These are phyloP conservation scores for Aspergillus japonicus DNA, from an alignment of 2,329 filamentous ascomycete genomes.

Conservation along the genomic window DNA sequence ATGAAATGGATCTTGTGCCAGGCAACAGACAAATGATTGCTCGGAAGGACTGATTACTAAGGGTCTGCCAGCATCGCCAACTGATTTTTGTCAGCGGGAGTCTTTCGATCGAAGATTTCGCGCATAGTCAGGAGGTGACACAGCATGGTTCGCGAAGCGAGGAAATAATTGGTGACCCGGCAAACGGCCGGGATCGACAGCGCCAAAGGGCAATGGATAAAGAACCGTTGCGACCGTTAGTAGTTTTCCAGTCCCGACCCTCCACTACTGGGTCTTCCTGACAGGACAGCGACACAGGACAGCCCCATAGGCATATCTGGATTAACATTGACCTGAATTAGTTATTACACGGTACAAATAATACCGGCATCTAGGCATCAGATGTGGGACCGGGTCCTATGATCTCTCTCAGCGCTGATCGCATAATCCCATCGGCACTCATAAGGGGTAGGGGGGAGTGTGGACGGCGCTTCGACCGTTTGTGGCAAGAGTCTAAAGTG, in stretches of 20 bases:
- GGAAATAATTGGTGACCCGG: slow-evolving; percentile 15
- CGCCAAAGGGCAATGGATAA: slow-evolving; percentile 12
- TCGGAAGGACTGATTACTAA: neutral
- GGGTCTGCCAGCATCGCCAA: too few relatives aligned
- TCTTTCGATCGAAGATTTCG: neutral
- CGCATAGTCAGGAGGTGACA: neutral
- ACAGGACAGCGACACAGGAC: neutral
- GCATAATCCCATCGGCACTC: slow-evolving; percentile 19
- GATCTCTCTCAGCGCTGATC: slow-evolving; percentile 24
- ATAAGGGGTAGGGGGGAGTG: slow-evolving; percentile 23
- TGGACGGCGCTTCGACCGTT: slow-evolving; percentile 24
- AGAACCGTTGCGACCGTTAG: slow-evolving; percentile 20
- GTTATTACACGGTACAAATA: neutral
- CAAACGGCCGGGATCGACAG: slow-evolving; percentile 18
- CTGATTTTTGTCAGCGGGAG: neutral
- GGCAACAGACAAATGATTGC: neutral
- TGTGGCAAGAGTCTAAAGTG: slow-evolving; percentile 29
- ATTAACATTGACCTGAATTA: slow-evolving; percentile 1
- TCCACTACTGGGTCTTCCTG: slow-evolving; percentile 9
- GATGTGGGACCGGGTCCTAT: slow-evolving; percentile 17
- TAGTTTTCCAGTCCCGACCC: slow-evolving; percentile 2
- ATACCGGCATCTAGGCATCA: neutral
- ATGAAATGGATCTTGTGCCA: neutral
- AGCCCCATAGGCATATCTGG: neutral
- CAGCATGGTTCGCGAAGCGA: slow-evolving; percentile 10